Evolutionary conservation across 257 asterid species (phyloP), one percentile per base, ranked within the genome.

Genomic region (Nicotiana obtusifolia): DNA sequence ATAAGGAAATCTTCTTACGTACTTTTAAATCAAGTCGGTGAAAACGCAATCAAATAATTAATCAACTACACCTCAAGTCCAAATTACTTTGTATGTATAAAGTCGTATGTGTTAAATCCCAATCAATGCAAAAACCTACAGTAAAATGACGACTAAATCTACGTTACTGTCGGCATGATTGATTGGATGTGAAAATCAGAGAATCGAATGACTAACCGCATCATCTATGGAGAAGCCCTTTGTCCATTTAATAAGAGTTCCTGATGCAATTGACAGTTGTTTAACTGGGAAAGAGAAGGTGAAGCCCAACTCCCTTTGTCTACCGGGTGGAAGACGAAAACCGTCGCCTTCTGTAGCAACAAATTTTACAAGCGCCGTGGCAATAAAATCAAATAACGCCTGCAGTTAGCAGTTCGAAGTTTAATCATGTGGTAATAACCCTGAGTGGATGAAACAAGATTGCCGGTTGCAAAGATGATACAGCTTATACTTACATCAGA

Each of bases 261-360:
- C 99, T 1, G 97, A 94, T 62, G 94, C 86, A 81, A 95, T 87
- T 30, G 97, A 95, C 80, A 86, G 83, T 85, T 95, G 99, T 87
- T 83, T 86, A 76, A 93, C 95, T 3, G 99, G 98, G 86, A 95
- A 95, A 20, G 99, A 95, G 85, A 95, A 94, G 81, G 99, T 95
- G 90, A 95, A 94, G 78, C 99, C 99, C 64, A 95, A 91, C 88
- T 95, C 97, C 90, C 98, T 90, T 82, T 89, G 93, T 89, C 84
- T 89, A 53, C 92, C 97, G 3, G 90, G 87, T 33, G 92, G 90
- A 67, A 81, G 93, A 78, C 86, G 89, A 66, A 89, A 86, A 80
- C 77, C 93, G 78, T 91, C 95, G 77, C 90, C 87, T 89, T 94
- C 99, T 33, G 90, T 88, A 56, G 92, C 92, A 78, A 94, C 91